These are phyloP conservation scores for Pulicaria dysenterica DNA, from an alignment of 129 eudicot genomes.

Conservation along the genomic window DNA sequence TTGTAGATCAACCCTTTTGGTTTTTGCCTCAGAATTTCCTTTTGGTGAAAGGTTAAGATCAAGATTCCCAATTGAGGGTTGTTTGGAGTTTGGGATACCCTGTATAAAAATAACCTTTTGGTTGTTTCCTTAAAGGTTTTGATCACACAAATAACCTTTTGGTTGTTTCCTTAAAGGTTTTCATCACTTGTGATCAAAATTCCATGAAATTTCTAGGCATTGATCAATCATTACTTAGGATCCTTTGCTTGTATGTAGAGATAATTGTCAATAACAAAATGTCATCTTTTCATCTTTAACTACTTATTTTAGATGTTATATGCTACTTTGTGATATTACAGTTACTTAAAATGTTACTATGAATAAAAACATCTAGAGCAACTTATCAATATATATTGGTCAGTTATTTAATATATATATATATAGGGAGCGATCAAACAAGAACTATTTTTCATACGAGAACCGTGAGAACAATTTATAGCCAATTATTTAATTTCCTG, in stretches of 20 bases:
- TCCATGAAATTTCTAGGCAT: slow-evolving; percentile 26
- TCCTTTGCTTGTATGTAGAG: slow-evolving; percentile 31
- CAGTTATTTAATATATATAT: too few relatives aligned
- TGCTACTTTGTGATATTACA: neutral
- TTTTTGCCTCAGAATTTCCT: neutral
- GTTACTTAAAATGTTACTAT: neutral
- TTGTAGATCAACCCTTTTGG: slow-evolving; percentile 21
- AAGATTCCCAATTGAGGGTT: slow-evolving; percentile 30
- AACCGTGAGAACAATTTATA: too few relatives aligned
- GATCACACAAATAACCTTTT: slow-evolving; percentile 26
- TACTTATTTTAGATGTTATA: neutral
- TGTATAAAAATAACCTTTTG: slow-evolving; percentile 25
- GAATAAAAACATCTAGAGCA: too few relatives aligned
- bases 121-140: slow-evolving; percentile 22
- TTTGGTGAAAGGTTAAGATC: slow-evolving; percentile 25
- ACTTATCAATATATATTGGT: too few relatives aligned
- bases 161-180: slow-evolving; percentile 25
- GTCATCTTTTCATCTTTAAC: slow-evolving; percentile 19
- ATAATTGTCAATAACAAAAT: slow-evolving; percentile 35
- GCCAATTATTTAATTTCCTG: too few relatives aligned
- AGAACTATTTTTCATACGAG: too few relatives aligned
- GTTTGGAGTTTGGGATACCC: slow-evolving; percentile 29
- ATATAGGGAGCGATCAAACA: too few relatives aligned
- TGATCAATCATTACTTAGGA: slow-evolving; percentile 23
- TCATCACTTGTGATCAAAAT: slow-evolving; percentile 25